Evolutionary conservation across 768 basidiomycete species (phyloP), one percentile per base, ranked within the genome.

Genomic region (Pulveroboletus sp.): DNA sequence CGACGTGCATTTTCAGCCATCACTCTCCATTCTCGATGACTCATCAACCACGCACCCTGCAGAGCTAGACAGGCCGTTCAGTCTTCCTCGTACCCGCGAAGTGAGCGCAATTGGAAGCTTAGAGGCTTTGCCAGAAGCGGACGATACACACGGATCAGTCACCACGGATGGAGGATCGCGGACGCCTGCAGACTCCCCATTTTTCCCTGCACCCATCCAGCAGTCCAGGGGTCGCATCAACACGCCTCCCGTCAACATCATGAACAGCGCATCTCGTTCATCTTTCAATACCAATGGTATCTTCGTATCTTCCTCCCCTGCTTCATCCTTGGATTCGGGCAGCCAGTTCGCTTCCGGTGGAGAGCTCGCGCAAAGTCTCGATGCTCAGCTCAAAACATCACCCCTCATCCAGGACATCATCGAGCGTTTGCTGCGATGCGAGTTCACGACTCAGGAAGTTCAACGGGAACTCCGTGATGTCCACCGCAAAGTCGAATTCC

Each of bases 321-420:
- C 82, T 17, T 90, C 89, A 8, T 91, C 89, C 10, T 62, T 86
- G 57, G 85, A 82, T 63, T 90, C 89, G 10, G 82, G 77, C 45
- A 86, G 84, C 57, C 83, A 84, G 24, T 76, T 80, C 56, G 64
- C 79, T 17, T 67, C 76, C 12, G 73, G 71, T 51, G 59, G 67
- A 37, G 84, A 85, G 37, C 68, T 71, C 21, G 55, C 67, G 9
- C 71, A 69, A 41, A 77, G 65, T 54, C 82, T 92, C 31, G 90
- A 93, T 53, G 68, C 77, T 6, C 88, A 89, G 60, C 79, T 92
- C 59, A 87, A 80, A 66, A 71, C 79, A 2, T 90, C 89, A 5
- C 85, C 90, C 5, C 62, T 88, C 54, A 79, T 93, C 50, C 79
- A 82, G 47, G 88, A 90, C 51, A 75, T 92, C 46, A 68, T 91